A percentile compares a stretch with the other conserved stretches of the same genome.
These are phyloP conservation scores for Plasmodiophora brassicae DNA, from an alignment of 208 protist species.

Conservation along the genomic window DNA sequence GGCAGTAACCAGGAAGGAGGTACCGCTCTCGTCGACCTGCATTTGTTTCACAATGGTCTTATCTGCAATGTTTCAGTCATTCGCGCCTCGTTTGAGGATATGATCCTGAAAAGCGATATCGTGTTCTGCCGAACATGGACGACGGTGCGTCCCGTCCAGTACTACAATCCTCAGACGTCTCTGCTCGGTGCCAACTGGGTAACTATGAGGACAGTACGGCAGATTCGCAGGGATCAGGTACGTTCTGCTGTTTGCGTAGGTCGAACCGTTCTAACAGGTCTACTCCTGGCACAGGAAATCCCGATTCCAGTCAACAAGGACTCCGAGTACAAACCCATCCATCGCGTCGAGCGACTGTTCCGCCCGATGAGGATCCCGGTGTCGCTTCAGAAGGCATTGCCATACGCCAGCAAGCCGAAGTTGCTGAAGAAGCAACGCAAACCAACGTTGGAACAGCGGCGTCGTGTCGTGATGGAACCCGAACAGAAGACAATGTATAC, in stretches of 20 bases:
- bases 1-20: slow-evolving; percentile 37
- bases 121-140: slow-evolving; percentile 97
- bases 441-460: not conserved
- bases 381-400: slow-evolving; percentile 51
- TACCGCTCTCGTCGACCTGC: not conserved
- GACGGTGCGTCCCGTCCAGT: slow-evolving; percentile 79
- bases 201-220: not conserved
- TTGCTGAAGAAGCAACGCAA: not conserved
- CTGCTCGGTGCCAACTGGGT: slow-evolving; percentile 53
- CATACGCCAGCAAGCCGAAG: not conserved
- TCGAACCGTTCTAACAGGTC: no score
- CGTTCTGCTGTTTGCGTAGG: no score
- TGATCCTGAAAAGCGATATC: slow-evolving; percentile 94
- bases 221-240: slow-evolving; percentile 29
- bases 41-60: slow-evolving; percentile 10
- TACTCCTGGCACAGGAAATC: no score
- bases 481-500: not conserved
- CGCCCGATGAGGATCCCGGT: slow-evolving; percentile 64
- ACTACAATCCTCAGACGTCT: slow-evolving; percentile 87
- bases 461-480: slow-evolving; percentile 47
- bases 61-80: slow-evolving; percentile 76
- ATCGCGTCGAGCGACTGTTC: slow-evolving; percentile 56
- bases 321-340: slow-evolving; percentile 63
- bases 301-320: slow-evolving; percentile 57
- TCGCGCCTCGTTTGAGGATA: slow-evolving; percentile 98